Evolutionary conservation across 495 filamentous ascomycete species (phyloP).

Genomic region (Podospora appendiculata): DNA sequence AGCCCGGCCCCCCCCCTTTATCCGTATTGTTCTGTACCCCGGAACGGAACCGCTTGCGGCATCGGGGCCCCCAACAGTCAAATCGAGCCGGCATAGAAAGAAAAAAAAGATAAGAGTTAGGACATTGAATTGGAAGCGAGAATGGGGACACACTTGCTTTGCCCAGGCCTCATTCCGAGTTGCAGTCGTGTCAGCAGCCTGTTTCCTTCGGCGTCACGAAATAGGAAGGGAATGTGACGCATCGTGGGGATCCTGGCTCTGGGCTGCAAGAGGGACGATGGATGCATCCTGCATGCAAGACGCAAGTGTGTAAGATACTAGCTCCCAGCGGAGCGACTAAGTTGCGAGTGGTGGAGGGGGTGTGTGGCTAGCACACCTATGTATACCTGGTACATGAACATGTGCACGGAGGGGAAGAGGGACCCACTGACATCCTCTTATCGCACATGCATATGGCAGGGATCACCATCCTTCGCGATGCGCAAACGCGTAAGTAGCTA

Average conservation of each 20-base stretch:
- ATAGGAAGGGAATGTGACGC: background rate
- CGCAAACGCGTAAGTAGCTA: too few relatives aligned
- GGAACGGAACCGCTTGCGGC: too few relatives aligned
- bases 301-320: background rate
- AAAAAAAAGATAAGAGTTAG: too few relatives aligned
- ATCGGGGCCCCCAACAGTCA: too few relatives aligned
- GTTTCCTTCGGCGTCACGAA: background rate
- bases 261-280: background rate
- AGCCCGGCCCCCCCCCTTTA: too few relatives aligned
- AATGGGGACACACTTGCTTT: too few relatives aligned
- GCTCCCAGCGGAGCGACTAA: background rate
- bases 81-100: too few relatives aligned
- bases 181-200: background rate
- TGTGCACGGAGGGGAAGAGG: background rate
- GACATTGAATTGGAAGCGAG: too few relatives aligned
- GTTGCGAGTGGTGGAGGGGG: background rate
- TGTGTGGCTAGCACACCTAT: background rate
- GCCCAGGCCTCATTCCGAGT: background rate
- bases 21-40: too few relatives aligned
- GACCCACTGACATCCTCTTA: background rate
- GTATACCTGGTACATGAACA: background rate
- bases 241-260: background rate
- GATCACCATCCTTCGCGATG: background rate
- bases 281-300: background rate
- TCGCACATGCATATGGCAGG: background rate